Percentiles rank a stretch among this genome's conserved stretches.
These are phyloP conservation scores for Davidsoniella australis DNA, from an alignment of 2,329 filamentous ascomycete species.

Conservation along the genomic window DNA sequence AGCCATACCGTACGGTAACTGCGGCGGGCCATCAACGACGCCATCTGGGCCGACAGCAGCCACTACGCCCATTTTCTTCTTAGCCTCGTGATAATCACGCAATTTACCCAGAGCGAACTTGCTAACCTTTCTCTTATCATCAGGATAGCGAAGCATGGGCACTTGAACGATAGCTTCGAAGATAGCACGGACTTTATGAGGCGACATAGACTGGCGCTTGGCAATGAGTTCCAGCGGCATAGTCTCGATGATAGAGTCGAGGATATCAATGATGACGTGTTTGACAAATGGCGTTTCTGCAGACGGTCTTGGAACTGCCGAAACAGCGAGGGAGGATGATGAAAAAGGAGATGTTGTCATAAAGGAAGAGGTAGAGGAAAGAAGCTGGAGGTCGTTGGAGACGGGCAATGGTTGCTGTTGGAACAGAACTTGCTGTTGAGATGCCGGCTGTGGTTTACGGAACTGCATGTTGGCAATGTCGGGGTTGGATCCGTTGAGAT, in stretches of 20 bases:
- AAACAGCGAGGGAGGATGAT: not conserved
- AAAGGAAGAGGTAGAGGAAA: not conserved
- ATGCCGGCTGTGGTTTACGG: not conserved
- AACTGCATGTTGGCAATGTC: not conserved
- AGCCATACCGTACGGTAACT: constrained; percentile 4
- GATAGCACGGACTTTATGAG: constrained; percentile 28
- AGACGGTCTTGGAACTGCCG: not conserved
- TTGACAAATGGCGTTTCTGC: constrained; percentile 16
- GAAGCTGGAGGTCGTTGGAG: too few relatives aligned
- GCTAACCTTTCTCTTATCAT: constrained; percentile 24
- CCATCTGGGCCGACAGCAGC: not conserved
- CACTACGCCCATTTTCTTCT: constrained; percentile 19
- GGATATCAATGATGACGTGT: constrained; percentile 30
- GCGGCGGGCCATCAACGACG: not conserved
- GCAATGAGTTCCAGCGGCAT: constrained; percentile 31
- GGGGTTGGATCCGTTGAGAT: not conserved
- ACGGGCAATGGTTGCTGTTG: not conserved
- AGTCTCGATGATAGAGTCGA: constrained; percentile 28
- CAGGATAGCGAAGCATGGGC: constrained; percentile 28
- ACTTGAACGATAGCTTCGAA: constrained; percentile 32
- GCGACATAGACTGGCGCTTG: constrained; percentile 24
- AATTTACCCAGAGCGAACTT: constrained; percentile 25
- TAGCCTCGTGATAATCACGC: constrained; percentile 26
- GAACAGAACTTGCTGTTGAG: not conserved
- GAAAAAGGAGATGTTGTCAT: not conserved